Evolutionary conservation across 2,329 filamentous ascomycete species (phyloP).

Genomic region (Epichloe festucae): DNA sequence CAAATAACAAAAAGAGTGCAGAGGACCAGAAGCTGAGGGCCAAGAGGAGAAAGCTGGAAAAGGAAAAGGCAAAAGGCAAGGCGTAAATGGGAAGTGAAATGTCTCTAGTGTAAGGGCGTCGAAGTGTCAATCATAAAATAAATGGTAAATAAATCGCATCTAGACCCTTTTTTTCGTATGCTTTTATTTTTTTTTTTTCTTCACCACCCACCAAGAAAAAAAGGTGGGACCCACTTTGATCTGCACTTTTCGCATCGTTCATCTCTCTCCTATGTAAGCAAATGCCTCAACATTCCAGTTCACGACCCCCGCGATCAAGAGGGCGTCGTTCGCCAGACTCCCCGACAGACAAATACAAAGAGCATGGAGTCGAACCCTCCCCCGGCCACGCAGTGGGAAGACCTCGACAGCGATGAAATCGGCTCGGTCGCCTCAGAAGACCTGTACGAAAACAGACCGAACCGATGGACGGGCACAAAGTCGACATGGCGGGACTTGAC

Average conservation of each 20-base stretch:
- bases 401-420: conserved; percentile 33
- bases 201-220: not conserved
- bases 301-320: too few relatives aligned
- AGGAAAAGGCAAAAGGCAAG: conserved; percentile 33
- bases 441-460: conserved; percentile 42
- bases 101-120: too few relatives aligned
- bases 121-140: not conserved
- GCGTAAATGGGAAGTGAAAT: conserved; percentile 12
- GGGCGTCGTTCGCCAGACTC: not conserved
- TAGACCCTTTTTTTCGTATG: too few relatives aligned
- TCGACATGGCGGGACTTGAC: conserved; percentile 56
- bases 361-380: not conserved
- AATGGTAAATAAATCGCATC: not conserved
- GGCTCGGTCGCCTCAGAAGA: conserved; percentile 34
- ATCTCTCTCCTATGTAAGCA: too few relatives aligned
- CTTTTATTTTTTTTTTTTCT: too few relatives aligned
- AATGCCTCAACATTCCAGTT: too few relatives aligned
- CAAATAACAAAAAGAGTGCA: conserved; percentile 82
- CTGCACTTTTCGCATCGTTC: too few relatives aligned
- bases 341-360: not conserved
- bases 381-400: conserved; percentile 18
- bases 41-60: conserved; percentile 88
- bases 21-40: conserved; percentile 76
- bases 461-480: conserved; percentile 56
- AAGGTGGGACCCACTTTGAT: not conserved